These are phyloP conservation scores for Wickerhamomyces sydowiorum DNA, from an alignment of 805 yeast species.

Conservation along the genomic window DNA sequence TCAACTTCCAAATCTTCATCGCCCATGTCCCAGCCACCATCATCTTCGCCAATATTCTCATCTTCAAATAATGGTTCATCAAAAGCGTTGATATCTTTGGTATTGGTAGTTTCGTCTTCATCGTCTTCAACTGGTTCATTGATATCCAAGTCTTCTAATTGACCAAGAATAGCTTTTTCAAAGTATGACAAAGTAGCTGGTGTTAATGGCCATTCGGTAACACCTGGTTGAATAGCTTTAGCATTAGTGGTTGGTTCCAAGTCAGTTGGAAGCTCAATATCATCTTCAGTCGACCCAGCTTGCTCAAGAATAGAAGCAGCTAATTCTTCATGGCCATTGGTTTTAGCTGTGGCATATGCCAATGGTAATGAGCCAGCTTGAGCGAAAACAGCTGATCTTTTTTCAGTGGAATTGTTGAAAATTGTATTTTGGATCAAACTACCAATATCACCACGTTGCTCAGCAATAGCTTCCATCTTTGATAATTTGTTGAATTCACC, in stretches of 20 bases:
- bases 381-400: conserved; percentile 67
- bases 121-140: conserved; percentile 34
- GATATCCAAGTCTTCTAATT: conserved; percentile 57
- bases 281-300: conserved; percentile 58
- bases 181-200: conserved; percentile 71
- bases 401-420: conserved; percentile 67
- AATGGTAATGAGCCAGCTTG: conserved; percentile 79
- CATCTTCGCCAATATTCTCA: conserved; percentile 49
- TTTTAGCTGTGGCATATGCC: conserved; percentile 89
- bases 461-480: conserved; percentile 88
- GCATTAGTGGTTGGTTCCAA: conserved; percentile 36
- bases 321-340: conserved; percentile 71
- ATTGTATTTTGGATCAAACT: conserved; percentile 80
- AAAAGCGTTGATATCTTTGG: conserved; percentile 14
- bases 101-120: conserved; percentile 18
- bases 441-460: conserved; percentile 73
- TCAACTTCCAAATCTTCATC: conserved; percentile 73
- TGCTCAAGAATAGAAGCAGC: conserved; percentile 70
- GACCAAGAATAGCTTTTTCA: conserved; percentile 78
- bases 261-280: conserved; percentile 55
- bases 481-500: conserved; percentile 73
- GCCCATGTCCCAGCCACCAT: conserved; percentile 75
- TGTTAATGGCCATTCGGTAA: conserved; percentile 71
- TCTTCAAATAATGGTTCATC: conserved; percentile 37
- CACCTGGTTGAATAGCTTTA: conserved; percentile 29